Conservation (phyloP, 192 early-diverging fungal genomes). For the Funneliformis mosseae region DNA sequence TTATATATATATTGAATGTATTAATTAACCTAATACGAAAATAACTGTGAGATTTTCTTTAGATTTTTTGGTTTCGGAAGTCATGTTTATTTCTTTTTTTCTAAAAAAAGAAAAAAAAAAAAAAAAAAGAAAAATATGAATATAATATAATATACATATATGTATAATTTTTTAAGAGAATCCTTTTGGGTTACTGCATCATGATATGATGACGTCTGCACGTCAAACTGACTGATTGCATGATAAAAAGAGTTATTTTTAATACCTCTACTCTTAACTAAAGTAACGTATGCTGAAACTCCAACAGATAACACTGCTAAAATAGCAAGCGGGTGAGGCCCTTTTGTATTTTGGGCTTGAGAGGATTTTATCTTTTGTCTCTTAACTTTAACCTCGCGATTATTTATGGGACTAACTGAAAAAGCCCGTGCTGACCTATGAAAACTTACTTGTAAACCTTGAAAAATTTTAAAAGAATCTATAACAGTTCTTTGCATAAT, state of each 20-base stretch:
- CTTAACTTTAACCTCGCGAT: not conserved
- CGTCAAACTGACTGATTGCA: not conserved
- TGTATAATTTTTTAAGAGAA: too few relatives aligned
- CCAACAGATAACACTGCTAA: not conserved
- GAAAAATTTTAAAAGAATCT: not conserved
- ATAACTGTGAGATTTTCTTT: slow-evolving; percentile 28
- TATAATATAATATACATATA: too few relatives aligned
- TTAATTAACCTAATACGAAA: slow-evolving; percentile 32
- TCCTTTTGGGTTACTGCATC: too few relatives aligned
- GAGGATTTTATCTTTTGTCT: slow-evolving; percentile 1
- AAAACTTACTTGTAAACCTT: too few relatives aligned
- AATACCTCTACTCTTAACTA: not conserved
- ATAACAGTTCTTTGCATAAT: not conserved
- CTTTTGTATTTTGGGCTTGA: not conserved
- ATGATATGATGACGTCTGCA: too few relatives aligned
- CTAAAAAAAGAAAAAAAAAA: not conserved
- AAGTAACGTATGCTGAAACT: not conserved
- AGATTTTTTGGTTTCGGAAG: not conserved
- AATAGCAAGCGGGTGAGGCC: not conserved
- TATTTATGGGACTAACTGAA: not conserved
- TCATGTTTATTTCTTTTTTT: not conserved
- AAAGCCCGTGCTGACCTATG: not conserved
- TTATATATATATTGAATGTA: not conserved
- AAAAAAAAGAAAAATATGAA: too few relatives aligned
- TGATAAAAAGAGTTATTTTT: not conserved